These are phyloP conservation scores for Cydonia oblonga DNA, from an alignment of 331 rosid species.

Conservation along the genomic window DNA sequence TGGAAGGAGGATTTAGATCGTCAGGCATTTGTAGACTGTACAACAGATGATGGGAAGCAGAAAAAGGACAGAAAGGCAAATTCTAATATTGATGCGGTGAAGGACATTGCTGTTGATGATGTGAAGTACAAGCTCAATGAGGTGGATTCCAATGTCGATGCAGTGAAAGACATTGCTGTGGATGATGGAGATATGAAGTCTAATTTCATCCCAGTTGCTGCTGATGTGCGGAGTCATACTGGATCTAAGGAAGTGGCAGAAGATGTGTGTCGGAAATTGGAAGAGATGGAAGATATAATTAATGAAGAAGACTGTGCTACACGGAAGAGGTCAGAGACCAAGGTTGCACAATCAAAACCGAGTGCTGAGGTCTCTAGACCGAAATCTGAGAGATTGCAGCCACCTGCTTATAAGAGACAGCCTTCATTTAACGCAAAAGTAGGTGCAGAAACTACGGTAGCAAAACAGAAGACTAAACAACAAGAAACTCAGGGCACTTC, in stretches of 20 bases:
- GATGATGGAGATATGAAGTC: conserved; percentile 68
- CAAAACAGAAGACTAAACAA: conserved; percentile 61
- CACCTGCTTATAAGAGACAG: conserved; percentile 44
- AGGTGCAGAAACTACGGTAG: conserved; percentile 31
- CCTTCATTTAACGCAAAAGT: conserved; percentile 39
- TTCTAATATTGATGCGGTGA: conserved; percentile 51
- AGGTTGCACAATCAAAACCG: conserved; percentile 28
- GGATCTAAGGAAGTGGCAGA: conserved; percentile 43
- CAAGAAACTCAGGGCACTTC: conserved; percentile 50
- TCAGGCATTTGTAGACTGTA: conserved; percentile 61
- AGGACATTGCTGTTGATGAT: conserved; percentile 82
- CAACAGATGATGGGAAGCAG: conserved; percentile 42
- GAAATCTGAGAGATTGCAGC: conserved; percentile 49
- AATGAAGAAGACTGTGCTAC: conserved; percentile 39
- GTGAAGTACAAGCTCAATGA: conserved; percentile 57
- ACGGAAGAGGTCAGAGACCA: conserved; percentile 40
- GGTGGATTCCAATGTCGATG: conserved; percentile 41
- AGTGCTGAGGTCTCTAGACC: conserved; percentile 39
- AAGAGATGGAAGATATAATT: conserved; percentile 27
- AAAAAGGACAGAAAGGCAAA: conserved; percentile 40
- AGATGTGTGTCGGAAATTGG: conserved; percentile 29
- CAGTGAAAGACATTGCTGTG: conserved; percentile 80
- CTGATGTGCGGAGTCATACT: conserved; percentile 30
- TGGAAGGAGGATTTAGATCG: conserved; percentile 77
- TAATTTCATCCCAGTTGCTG: conserved; percentile 21